phyloP scores from a whole-genome alignment of 805 yeast genomes.

The Kregervanrija pseudodelftensis region DNA sequence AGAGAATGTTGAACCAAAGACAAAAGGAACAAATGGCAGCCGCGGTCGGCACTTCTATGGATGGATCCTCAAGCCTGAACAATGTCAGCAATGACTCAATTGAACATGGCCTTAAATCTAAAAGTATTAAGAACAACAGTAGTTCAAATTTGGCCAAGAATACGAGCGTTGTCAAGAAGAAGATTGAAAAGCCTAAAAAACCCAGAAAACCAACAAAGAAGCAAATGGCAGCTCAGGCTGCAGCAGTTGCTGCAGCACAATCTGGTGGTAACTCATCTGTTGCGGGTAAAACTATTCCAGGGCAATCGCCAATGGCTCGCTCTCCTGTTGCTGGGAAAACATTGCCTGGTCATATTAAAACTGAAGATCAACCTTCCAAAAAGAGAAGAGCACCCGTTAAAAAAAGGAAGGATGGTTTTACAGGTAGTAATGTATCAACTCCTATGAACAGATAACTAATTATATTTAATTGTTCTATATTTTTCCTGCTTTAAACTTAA shows the following conservation, averaged over 20 bases:
- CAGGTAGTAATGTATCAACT: background rate
- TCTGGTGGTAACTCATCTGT: slow-evolving; percentile 1
- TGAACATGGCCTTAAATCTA: background rate
- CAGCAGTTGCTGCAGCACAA: slow-evolving; percentile 15
- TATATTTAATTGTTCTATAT: too few relatives aligned
- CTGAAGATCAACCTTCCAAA: slow-evolving; percentile 18
- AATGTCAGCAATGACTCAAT: background rate
- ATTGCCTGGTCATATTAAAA: slow-evolving; percentile 19
- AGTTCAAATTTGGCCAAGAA: background rate
- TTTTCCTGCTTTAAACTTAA: too few relatives aligned
- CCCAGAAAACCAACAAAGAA: slow-evolving; percentile 28
- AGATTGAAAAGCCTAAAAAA: slow-evolving; percentile 19
- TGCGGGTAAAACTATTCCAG: slow-evolving; percentile 10
- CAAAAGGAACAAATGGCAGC: slow-evolving; percentile 28
- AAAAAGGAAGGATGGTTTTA: slow-evolving; percentile 12
- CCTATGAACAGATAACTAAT: too few relatives aligned
- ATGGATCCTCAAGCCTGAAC: background rate
- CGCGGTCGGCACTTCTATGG: slow-evolving; percentile 15
- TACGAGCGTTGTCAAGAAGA: slow-evolving; percentile 10
- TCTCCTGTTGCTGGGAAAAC: slow-evolving; percentile 24
- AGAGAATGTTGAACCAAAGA: slow-evolving; percentile 22
- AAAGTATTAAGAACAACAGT: background rate
- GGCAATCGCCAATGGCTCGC: slow-evolving; percentile 4
- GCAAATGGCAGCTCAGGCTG: slow-evolving; percentile 23
- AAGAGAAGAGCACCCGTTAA: slow-evolving; percentile 24